Conservation (phyloP, 2,329 filamentous ascomycete genomes). For the Aspergillus quadricinctus region DNA sequence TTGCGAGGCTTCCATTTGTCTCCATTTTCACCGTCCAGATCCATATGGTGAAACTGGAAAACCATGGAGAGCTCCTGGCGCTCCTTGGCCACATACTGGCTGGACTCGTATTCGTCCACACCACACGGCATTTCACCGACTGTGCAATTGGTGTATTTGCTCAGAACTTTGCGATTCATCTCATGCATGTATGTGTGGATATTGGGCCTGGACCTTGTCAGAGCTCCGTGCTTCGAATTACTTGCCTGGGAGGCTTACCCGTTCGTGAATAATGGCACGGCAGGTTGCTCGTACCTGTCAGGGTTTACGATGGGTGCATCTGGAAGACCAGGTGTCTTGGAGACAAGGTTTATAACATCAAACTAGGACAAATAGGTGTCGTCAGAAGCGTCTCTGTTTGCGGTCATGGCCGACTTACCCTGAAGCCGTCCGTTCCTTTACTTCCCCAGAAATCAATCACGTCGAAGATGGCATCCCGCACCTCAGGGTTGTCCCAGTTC, state of each 20-base stretch:
- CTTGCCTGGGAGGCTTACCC: conserved; percentile 31
- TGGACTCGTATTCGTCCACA: conserved; percentile 53
- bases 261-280: conserved; percentile 56
- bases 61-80: conserved; percentile 62
- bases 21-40: conserved; percentile 11
- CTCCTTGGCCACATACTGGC: conserved; percentile 57
- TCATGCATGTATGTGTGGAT: conserved; percentile 37
- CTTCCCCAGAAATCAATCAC: conserved; percentile 72
- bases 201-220: conserved; percentile 23
- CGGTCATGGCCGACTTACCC: conserved; percentile 27
- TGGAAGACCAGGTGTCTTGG: conserved; percentile 53
- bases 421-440: conserved; percentile 64
- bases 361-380: conserved; percentile 24
- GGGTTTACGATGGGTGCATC: conserved; percentile 44
- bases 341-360: conserved; percentile 65
- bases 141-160: conserved; percentile 35
- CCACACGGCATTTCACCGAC: conserved; percentile 45
- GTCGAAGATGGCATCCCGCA: conserved; percentile 62
- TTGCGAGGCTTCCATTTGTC: conserved; percentile 22
- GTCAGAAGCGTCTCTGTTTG: neutral
- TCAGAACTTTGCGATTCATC: conserved; percentile 31
- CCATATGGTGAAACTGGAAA: conserved; percentile 48
- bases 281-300: conserved; percentile 46
- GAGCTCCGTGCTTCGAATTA: neutral
- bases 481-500: conserved; percentile 70